A percentile compares a stretch with the other conserved stretches of the same genome.
Conservation (phyloP, 2,329 filamentous ascomycete species). For the Parafenestella ontariensis region DNA sequence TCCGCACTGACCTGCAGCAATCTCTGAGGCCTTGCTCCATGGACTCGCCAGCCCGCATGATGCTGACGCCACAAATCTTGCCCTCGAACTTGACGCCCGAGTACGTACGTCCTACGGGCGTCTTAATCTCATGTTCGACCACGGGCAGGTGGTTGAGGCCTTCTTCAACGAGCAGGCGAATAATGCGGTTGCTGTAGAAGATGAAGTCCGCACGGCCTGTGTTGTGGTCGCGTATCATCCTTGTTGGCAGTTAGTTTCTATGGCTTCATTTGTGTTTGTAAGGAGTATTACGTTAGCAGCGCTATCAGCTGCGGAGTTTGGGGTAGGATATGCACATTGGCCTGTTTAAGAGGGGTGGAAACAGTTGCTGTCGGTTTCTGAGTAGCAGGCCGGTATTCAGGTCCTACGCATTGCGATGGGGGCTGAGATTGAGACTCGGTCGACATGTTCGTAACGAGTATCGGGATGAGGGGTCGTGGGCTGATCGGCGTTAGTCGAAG, state of each 20-base stretch:
- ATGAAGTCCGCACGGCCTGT: conserved; percentile 96
- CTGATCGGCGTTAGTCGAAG: conserved; percentile 6
- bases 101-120: conserved; percentile 87
- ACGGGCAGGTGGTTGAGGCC: conserved; percentile 96
- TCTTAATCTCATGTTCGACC: conserved; percentile 85
- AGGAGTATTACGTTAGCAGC: conserved; percentile 82
- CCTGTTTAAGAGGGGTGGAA: conserved; percentile 79
- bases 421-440: conserved; percentile 40
- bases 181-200: conserved; percentile 98
- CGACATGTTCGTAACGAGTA: conserved; percentile 28
- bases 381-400: conserved; percentile 75
- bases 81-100: conserved; percentile 93
- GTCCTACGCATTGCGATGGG: conserved; percentile 72
- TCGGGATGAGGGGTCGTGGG: conserved; percentile 7
- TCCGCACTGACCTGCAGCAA: conserved; percentile 96
- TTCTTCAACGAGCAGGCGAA: conserved; percentile 94
- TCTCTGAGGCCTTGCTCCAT: conserved; percentile 98
- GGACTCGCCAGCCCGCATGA: conserved; percentile 96
- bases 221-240: conserved; percentile 92
- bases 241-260: conserved; percentile 49
- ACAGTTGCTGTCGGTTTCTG: conserved; percentile 89
- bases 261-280: conserved; percentile 1
- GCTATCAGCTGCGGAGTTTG: conserved; percentile 98
- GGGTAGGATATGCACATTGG: conserved; percentile 87
- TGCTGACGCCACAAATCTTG: conserved; percentile 97